phyloP scores from a whole-genome alignment of 306 rosid genomes.

The Glycine latifolia region DNA sequence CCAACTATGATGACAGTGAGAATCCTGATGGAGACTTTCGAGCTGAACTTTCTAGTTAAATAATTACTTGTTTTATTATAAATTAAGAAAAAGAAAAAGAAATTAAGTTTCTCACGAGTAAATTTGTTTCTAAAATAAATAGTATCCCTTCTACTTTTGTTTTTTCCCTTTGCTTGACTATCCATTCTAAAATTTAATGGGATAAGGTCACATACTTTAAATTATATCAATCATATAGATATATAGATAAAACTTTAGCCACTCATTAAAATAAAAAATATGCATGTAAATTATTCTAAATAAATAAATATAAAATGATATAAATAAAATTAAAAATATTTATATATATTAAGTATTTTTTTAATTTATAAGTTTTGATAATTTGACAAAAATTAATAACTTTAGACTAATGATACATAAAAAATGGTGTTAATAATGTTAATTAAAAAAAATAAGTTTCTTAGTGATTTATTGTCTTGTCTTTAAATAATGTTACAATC shows the following conservation, averaged over 20 bases:
- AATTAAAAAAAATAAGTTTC: too few relatives aligned
- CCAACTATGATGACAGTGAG: constrained; percentile 6
- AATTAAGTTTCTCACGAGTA: background rate
- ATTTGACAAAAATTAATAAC: too few relatives aligned
- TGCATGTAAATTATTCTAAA: too few relatives aligned
- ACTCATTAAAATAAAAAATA: background rate
- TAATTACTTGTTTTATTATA: background rate
- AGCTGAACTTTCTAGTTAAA: background rate
- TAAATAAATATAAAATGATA: too few relatives aligned
- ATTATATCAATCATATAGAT: background rate
- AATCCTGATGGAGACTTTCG: constrained; percentile 19
- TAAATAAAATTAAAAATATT: too few relatives aligned
- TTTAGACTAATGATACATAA: too few relatives aligned
- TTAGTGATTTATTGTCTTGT: too few relatives aligned
- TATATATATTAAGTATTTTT: too few relatives aligned
- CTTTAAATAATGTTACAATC: too few relatives aligned
- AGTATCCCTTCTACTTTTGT: background rate
- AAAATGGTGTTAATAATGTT: too few relatives aligned
- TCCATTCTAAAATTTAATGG: background rate
- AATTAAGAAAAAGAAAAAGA: background rate
- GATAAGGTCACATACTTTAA: background rate
- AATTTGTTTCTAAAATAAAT: background rate
- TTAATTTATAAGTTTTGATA: too few relatives aligned
- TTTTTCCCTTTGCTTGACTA: background rate
- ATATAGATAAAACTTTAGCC: background rate